Evolutionary conservation across 768 basidiomycete genomes (phyloP), one percentile per base, ranked within the genome.

Genomic region (Leucosporidium creatinivorum): DNA sequence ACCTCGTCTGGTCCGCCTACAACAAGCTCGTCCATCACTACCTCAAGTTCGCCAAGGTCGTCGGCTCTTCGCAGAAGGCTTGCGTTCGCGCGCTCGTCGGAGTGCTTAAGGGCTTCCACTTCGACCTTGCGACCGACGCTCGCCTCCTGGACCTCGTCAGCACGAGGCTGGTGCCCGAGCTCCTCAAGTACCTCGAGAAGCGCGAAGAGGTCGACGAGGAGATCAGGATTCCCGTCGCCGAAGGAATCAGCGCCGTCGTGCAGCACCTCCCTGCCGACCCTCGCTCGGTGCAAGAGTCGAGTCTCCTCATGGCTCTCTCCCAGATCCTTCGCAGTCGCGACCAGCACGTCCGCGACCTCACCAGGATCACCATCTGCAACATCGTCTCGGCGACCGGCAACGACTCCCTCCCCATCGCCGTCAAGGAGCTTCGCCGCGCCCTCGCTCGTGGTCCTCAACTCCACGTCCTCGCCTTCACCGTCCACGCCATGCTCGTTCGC

Each of bases 301-400:
- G 87, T 31, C 80, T 97, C 18, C 76, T 98, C 67, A 97, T 91
- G 2, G 85, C 88, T 28, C 83, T 97, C 63, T 86, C 88, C 73
- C 94, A 98, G 75, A 87, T 89, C 48, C 81, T 99, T 50, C 88
- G 91, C n/a, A 96, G 91, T 77, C 88, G 85, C 73, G 92, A 92
- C 19, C 91, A 93, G 76, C 93, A 97, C 73, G 91, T 90, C 1
- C 82, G 96, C 66, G 92, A 96, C 73, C 82, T 93, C 48, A 84
- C 87, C 9, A 83, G 91, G 19, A 89, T 92, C 60, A 88, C 91
- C 0, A 78, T 96, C 10, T 87, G 85, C 75, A 88, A 87, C 58
- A 91, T 97, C 56, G 85, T 84, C 1, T 81, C 86, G 18, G 81
- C 81, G 25, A 80, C 93, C 10, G 93, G 91, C 0, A 84, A 89